Percentiles rank a stretch among this genome's conserved stretches.
Conservation (phyloP, 148 eudicot genomes). For the Vaccinium macrocarpon region DNA sequence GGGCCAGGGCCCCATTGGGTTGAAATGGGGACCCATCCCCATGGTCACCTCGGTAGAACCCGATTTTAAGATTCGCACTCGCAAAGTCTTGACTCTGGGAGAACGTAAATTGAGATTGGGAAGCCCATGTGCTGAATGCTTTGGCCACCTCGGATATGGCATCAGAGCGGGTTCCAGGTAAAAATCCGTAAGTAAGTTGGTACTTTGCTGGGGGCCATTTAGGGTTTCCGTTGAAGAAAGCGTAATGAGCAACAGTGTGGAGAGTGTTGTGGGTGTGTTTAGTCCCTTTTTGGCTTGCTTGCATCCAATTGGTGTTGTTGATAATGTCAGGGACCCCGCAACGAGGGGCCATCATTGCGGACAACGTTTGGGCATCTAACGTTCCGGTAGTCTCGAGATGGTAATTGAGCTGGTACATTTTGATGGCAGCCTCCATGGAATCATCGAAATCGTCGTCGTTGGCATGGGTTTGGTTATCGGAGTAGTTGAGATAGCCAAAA, state of each 20-base stretch:
- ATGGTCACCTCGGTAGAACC: slow-evolving; percentile 19
- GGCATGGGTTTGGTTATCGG: not conserved
- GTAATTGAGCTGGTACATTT: slow-evolving; percentile 22
- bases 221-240: slow-evolving; percentile 4
- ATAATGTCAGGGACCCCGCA: slow-evolving; percentile 26
- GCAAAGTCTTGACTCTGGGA: not conserved
- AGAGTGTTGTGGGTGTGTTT: not conserved
- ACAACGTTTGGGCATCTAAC: slow-evolving; percentile 21
- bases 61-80: slow-evolving; percentile 19
- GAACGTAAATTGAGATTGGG: slow-evolving; percentile 21
- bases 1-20: slow-evolving; percentile 18
- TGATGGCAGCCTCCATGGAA: slow-evolving; percentile 24
- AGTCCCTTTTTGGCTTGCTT: not conserved
- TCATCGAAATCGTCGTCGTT: slow-evolving; percentile 24
- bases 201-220: slow-evolving; percentile 21
- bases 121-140: slow-evolving; percentile 28
- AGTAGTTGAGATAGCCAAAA: slow-evolving; percentile 21
- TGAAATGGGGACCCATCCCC: slow-evolving; percentile 20
- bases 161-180: not conserved
- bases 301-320: slow-evolving; percentile 18
- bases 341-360: slow-evolving; percentile 28
- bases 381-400: slow-evolving; percentile 23
- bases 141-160: not conserved
- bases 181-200: slow-evolving; percentile 21
- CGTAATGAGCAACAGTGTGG: slow-evolving; percentile 22